These are phyloP conservation scores for Trametes versicolor DNA, from an alignment of 1,284 basidiomycete species.

Conservation along the genomic window DNA sequence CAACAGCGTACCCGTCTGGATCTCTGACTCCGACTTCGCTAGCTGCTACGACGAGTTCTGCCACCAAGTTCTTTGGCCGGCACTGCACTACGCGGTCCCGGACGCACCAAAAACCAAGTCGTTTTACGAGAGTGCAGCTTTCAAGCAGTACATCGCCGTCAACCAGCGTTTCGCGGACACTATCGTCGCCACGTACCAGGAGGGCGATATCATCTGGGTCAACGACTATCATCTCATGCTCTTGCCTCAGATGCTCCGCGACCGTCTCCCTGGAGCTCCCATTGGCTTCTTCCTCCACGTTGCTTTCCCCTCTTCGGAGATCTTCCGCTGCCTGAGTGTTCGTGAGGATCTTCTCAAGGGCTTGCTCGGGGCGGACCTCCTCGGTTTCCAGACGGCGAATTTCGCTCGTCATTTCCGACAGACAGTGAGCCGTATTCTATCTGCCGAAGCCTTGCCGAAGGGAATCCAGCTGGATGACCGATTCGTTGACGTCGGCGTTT, in stretches of 20 bases:
- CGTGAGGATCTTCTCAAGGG: conserved; percentile 75
- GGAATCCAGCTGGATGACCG: conserved; percentile 74
- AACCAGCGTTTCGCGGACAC: conserved; percentile 87
- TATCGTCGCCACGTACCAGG: conserved; percentile 77
- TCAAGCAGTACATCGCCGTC: conserved; percentile 82
- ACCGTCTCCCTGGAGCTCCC: conserved; percentile 66
- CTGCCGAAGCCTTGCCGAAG: conserved; percentile 85
- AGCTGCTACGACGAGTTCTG: conserved; percentile 89
- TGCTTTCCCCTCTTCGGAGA: conserved; percentile 89
- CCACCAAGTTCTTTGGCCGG: conserved; percentile 91
- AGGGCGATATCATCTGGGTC: conserved; percentile 88
- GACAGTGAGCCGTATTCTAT: conserved; percentile 84
- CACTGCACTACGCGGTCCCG: conserved; percentile 87
- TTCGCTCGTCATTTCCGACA: conserved; percentile 84
- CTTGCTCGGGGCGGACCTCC: conserved; percentile 76
- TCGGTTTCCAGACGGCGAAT: conserved; percentile 89
- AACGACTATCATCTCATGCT: conserved; percentile 92
- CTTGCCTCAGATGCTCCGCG: conserved; percentile 79
- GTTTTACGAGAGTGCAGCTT: conserved; percentile 82
- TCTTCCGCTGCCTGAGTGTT: conserved; percentile 85
- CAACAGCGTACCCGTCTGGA: conserved; percentile 80
- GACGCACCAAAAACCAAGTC: conserved; percentile 87
- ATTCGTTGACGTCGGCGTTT: conserved; percentile 87
- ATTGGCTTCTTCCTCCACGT: conserved; percentile 93
- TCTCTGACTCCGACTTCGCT: conserved; percentile 79